phyloP scores from a whole-genome alignment of 495 filamentous ascomycete genomes.

The Thermothielavioides terrestris region DNA sequence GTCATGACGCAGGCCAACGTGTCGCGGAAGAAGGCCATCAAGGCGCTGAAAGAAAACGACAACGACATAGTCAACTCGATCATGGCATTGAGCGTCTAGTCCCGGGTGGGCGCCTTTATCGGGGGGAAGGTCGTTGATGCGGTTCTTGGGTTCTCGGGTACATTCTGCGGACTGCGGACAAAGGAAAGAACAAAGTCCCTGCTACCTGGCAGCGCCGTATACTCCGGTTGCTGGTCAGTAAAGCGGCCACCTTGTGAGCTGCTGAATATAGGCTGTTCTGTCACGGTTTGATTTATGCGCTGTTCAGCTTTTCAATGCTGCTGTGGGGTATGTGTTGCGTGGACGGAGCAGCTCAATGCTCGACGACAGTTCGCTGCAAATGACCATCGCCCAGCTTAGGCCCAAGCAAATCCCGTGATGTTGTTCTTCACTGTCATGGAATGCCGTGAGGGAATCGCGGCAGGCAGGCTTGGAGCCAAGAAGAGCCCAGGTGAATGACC shows the following conservation, averaged over 20 bases:
- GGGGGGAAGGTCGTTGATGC: too few species aligned
- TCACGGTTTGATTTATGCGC: neutral
- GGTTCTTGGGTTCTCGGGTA: neutral
- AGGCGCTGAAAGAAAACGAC: conserved; percentile 96
- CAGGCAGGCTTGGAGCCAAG: too few species aligned
- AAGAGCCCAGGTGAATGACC: too few species aligned
- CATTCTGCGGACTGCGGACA: conserved; percentile 2
- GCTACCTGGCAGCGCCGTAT: neutral
- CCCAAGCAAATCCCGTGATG: too few species aligned
- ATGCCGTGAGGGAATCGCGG: too few species aligned
- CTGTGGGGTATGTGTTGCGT: neutral
- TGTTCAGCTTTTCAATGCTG: too few species aligned
- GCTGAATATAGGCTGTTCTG: neutral
- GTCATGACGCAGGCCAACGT: conserved; percentile 98
- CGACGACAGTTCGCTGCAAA: too few species aligned
- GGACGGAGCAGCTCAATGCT: neutral
- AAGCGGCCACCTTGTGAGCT: neutral
- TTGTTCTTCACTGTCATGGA: too few species aligned
- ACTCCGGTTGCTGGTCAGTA: neutral
- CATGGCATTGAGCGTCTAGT: conserved; percentile 96
- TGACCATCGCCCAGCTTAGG: too few species aligned
- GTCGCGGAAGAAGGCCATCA: conserved; percentile 94
- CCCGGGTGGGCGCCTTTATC: conserved; percentile 2
- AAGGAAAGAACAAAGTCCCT: too few species aligned
- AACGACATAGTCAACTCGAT: conserved; percentile 99